Conservation (phyloP, 495 filamentous ascomycete species). For the Trichoderma asperelloides region DNA sequence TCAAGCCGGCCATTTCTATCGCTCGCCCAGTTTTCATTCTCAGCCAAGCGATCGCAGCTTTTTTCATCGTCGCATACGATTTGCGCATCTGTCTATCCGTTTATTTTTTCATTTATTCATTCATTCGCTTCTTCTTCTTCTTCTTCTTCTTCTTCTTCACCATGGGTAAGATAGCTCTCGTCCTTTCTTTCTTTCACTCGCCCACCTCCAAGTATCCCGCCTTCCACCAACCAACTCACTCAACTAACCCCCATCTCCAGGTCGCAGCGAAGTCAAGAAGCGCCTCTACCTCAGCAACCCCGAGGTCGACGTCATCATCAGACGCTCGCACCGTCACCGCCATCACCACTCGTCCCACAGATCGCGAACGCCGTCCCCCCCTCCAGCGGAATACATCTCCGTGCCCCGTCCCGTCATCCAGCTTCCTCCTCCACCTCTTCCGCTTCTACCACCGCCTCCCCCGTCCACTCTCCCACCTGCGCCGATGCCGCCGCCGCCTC, state of each 20-base stretch:
- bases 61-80: neutral
- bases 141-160: no score
- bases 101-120: no score
- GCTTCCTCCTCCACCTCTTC: constrained; percentile 16
- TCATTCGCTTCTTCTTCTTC: neutral
- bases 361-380: constrained; percentile 16
- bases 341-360: constrained; percentile 24
- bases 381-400: constrained; percentile 12
- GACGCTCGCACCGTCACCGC: constrained; percentile 34
- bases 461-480: constrained; percentile 17
- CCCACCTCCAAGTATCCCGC: neutral
- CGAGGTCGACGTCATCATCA: constrained; percentile 25
- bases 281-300: constrained; percentile 38
- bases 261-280: constrained; percentile 25
- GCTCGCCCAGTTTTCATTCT: neutral
- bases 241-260: constrained; percentile 11
- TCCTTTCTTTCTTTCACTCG: neutral
- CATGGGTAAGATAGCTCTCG: neutral
- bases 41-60: neutral
- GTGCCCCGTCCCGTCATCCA: constrained; percentile 18
- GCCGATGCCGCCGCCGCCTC: constrained; percentile 21
- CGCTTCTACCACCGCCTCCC: constrained; percentile 15
- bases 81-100: neutral
- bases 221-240: neutral
- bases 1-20: neutral